Evolutionary conservation across 2,329 filamentous ascomycete species (phyloP).

Genomic region (Ophiostoma pallidulum): DNA sequence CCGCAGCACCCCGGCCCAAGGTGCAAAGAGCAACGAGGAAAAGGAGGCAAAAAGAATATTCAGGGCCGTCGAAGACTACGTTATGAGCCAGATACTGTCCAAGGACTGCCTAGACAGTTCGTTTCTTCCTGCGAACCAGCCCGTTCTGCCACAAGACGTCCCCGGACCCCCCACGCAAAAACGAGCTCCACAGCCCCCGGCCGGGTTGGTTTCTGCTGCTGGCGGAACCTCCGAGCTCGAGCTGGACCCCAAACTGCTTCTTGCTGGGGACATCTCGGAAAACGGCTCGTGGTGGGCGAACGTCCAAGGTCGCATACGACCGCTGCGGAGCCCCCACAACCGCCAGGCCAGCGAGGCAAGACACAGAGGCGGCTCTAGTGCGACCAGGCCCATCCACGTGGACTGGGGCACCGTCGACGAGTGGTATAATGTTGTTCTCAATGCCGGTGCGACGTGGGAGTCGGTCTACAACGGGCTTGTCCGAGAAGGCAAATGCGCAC

Average conservation of each 20-base stretch:
- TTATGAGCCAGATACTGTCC: constrained; percentile 58
- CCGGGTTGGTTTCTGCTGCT: background rate
- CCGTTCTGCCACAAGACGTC: background rate
- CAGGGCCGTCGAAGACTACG: constrained; percentile 66
- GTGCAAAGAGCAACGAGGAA: background rate
- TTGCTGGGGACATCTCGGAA: constrained; percentile 67
- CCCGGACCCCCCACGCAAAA: background rate
- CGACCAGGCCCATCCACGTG: constrained; percentile 43
- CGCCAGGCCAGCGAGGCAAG: constrained; percentile 25
- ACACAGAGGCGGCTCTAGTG: constrained; percentile 20
- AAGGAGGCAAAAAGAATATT: constrained; percentile 54
- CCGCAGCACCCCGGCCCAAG: too few relatives aligned
- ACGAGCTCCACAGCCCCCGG: too few relatives aligned
- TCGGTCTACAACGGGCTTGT: constrained; percentile 47
- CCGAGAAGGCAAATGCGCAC: constrained; percentile 23
- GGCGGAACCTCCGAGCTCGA: constrained; percentile 39
- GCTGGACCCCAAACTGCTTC: constrained; percentile 63
- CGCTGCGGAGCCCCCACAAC: background rate
- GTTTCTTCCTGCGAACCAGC: constrained; percentile 36
- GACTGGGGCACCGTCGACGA: constrained; percentile 62
- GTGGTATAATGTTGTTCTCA: constrained; percentile 66
- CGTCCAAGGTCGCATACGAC: constrained; percentile 32
- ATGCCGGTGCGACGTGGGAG: constrained; percentile 59
- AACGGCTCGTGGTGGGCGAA: constrained; percentile 79
- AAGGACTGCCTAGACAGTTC: constrained; percentile 67